A percentile compares a stretch with the other conserved stretches of the same genome.
Evolutionary conservation across 2,329 filamentous ascomycete species (phyloP).

Genomic region (Penicillium sp.): DNA sequence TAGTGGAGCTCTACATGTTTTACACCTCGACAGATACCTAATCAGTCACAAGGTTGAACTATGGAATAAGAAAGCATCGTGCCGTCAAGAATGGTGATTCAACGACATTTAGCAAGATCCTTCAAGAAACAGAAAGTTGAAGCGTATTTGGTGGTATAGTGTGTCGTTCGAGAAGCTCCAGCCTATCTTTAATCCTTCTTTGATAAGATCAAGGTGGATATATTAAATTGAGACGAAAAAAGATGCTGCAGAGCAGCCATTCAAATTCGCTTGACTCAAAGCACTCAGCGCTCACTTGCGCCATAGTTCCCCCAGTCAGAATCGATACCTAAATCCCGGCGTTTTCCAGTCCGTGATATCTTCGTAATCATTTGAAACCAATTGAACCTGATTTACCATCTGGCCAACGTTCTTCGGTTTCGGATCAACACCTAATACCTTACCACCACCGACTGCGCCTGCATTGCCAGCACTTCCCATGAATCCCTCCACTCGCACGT

Average conservation of each 20-base stretch:
- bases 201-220: background rate
- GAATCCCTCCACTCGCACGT: constrained; percentile 48
- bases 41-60: too few species aligned
- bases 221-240: background rate
- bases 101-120: too few species aligned
- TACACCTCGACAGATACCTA: too few species aligned
- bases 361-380: constrained; percentile 58
- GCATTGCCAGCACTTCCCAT: constrained; percentile 31
- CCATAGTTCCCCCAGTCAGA: background rate
- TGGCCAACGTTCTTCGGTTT: constrained; percentile 46
- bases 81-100: too few species aligned
- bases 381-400: constrained; percentile 38
- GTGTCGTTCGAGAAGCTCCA: too few species aligned
- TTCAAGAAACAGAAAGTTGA: too few species aligned
- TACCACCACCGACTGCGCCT: constrained; percentile 52
- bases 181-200: background rate
- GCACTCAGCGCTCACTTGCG: background rate
- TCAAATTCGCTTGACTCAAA: background rate
- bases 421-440: constrained; percentile 50
- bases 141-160: too few species aligned
- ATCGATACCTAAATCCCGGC: constrained; percentile 64
- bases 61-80: too few species aligned
- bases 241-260: background rate
- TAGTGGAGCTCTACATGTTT: too few species aligned
- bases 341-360: constrained; percentile 67